Percentiles rank a stretch among this genome's conserved stretches.
phyloP scores from a whole-genome alignment of 371 early-diverging fungal genomes.

The Rhizopus arrhizus region DNA sequence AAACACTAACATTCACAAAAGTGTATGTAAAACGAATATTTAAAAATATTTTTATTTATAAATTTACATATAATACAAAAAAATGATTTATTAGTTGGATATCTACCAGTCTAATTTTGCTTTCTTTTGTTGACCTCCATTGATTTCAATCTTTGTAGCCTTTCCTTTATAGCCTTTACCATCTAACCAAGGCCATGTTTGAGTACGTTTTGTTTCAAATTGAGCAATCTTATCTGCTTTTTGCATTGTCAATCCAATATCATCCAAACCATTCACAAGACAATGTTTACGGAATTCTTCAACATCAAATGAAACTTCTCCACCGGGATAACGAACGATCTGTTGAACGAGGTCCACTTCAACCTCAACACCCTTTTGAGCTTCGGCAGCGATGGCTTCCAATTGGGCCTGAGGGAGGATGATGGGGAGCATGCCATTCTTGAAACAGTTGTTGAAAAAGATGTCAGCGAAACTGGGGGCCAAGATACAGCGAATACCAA shows the following conservation, averaged over 20 bases:
- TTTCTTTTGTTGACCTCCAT: conserved; percentile 30
- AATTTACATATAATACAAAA: background rate
- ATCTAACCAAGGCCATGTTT: conserved; percentile 68
- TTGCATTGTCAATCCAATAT: conserved; percentile 72
- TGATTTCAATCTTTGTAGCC: conserved; percentile 36
- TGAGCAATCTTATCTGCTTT: conserved; percentile 54
- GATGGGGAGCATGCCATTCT: conserved; percentile 73
- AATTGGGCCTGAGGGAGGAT: conserved; percentile 42
- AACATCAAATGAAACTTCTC: conserved; percentile 56
- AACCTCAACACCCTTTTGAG: conserved; percentile 47
- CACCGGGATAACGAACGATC: conserved; percentile 41
- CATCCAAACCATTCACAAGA: conserved; percentile 70
- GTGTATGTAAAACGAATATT: background rate
- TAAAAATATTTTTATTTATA: background rate
- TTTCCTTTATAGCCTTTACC: conserved; percentile 52
- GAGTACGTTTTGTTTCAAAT: conserved; percentile 58
- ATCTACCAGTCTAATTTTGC: conserved; percentile 54
- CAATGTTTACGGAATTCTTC: conserved; percentile 64
- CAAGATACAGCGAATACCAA: conserved; percentile 71
- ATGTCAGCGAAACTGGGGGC: conserved; percentile 74
- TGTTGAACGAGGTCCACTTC: conserved; percentile 62
- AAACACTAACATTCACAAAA: background rate
- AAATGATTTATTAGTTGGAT: background rate
- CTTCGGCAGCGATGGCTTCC: conserved; percentile 49
- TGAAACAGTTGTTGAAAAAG: conserved; percentile 73